Evolutionary conservation across 176 grass and related monocot genomes (phyloP).

Genomic region (Calamus simplicifolius): DNA sequence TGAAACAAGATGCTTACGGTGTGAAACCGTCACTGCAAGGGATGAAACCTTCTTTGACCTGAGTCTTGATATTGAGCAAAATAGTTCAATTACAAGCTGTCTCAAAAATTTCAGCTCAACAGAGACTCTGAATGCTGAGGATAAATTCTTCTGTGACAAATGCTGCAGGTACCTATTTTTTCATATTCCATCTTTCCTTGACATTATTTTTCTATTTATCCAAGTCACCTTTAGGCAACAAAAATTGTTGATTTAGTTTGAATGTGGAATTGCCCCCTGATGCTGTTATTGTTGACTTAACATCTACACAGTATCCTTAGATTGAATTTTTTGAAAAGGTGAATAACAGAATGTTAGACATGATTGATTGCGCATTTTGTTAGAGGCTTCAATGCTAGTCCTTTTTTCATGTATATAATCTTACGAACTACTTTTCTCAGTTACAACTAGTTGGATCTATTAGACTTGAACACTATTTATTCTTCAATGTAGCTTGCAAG

Average conservation of each 20-base stretch:
- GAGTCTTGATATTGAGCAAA: constrained; percentile 30
- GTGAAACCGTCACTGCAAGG: constrained; percentile 28
- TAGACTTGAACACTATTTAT: background rate
- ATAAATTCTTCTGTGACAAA: constrained; percentile 30
- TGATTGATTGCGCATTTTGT: too few relatives aligned
- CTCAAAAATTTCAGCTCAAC: constrained; percentile 30
- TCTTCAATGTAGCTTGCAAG: constrained; percentile 17
- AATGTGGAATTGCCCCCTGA: too few relatives aligned
- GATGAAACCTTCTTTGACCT: constrained; percentile 29
- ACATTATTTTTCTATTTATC: background rate
- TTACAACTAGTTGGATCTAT: too few relatives aligned
- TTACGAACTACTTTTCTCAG: too few relatives aligned
- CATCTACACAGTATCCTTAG: too few relatives aligned
- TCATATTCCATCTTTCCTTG: background rate
- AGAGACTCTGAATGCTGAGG: constrained; percentile 29
- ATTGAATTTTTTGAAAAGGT: too few relatives aligned
- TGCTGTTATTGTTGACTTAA: too few relatives aligned
- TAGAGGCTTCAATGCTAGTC: too few relatives aligned
- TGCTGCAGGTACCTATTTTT: constrained; percentile 16
- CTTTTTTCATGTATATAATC: too few relatives aligned
- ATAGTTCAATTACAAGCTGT: constrained; percentile 29
- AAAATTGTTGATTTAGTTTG: too few relatives aligned
- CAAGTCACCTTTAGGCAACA: background rate
- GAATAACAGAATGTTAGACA: too few relatives aligned
- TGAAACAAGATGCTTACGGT: constrained; percentile 26